Conservation (phyloP, 495 filamentous ascomycete species). For the Acidomyces sp. region DNA sequence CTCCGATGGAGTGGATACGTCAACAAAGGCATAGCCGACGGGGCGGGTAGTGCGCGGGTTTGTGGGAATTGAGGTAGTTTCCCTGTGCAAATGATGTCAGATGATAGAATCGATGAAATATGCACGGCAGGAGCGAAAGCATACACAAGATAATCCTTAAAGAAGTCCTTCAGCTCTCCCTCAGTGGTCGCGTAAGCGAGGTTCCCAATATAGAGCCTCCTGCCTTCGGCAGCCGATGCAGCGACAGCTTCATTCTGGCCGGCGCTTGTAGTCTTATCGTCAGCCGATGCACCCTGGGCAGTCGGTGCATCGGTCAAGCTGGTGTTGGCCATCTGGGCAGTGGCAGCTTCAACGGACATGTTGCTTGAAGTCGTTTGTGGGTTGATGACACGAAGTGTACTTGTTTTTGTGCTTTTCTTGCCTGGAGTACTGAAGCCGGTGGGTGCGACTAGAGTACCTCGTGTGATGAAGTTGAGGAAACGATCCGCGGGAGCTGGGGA, state of each 20-base stretch:
- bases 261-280: conserved; percentile 36
- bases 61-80: conserved; percentile 95
- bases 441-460: conserved; percentile 15
- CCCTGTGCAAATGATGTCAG: conserved; percentile 39
- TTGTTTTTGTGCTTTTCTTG: conserved; percentile 7
- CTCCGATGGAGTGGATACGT: conserved; percentile 84
- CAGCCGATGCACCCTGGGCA: conserved; percentile 25
- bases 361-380: conserved; percentile 21
- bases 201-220: conserved; percentile 3
- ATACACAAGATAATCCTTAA: conserved; percentile 95
- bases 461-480: conserved; percentile 25
- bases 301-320: conserved; percentile 40
- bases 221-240: conserved; percentile 89
- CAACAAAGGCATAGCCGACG: conserved; percentile 97
- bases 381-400: conserved; percentile 28
- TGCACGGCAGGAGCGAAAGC: neutral
- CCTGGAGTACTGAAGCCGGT: conserved; percentile 19
- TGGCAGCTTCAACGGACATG: conserved; percentile 59
- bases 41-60: conserved; percentile 97
- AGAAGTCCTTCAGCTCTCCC: conserved; percentile 99
- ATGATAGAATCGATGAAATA: neutral
- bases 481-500: conserved; percentile 26
- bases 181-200: conserved; percentile 49
- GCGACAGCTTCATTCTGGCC: conserved; percentile 75
- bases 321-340: conserved; percentile 69